A percentile compares a stretch with the other conserved stretches of the same genome.
Evolutionary conservation across 805 yeast genomes (phyloP).

Genomic region (Metschnikowia cubensis): DNA sequence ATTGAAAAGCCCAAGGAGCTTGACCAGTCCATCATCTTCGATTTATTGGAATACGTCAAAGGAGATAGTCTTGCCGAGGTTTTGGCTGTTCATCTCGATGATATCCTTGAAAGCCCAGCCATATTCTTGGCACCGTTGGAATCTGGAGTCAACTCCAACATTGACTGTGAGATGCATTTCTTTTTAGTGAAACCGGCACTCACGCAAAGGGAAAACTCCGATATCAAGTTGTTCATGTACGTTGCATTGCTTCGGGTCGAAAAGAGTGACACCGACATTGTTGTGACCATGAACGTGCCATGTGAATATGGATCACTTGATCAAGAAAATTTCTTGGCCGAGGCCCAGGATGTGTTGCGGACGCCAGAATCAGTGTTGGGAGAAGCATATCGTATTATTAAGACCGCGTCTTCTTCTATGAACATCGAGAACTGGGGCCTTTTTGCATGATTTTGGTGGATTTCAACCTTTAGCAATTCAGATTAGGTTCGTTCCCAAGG

Average conservation of each 20-base stretch:
- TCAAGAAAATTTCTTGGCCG: slow-evolving; percentile 8
- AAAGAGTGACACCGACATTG: slow-evolving; percentile 54
- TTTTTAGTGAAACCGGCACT: slow-evolving; percentile 17
- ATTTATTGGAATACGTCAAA: slow-evolving; percentile 52
- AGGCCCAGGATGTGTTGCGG: slow-evolving; percentile 7
- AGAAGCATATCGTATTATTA: slow-evolving; percentile 24
- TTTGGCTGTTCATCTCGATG: slow-evolving; percentile 51
- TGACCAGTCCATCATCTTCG: slow-evolving; percentile 61
- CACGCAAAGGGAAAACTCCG: slow-evolving; percentile 13
- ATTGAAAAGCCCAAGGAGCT: slow-evolving; percentile 27
- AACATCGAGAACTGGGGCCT: slow-evolving; percentile 43
- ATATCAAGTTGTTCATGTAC: slow-evolving; percentile 39
- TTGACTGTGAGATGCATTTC: slow-evolving; percentile 14
- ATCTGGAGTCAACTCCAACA: slow-evolving; percentile 8
- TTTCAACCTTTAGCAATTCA: too few species aligned
- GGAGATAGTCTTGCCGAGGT: slow-evolving; percentile 38
- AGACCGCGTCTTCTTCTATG: slow-evolving; percentile 25
- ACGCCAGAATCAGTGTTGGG: slow-evolving; percentile 6
- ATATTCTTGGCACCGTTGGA: slow-evolving; percentile 16
- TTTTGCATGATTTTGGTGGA: slow-evolving; percentile 2
- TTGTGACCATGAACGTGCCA: slow-evolving; percentile 60
- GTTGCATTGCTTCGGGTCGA: slow-evolving; percentile 54
- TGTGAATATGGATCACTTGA: slow-evolving; percentile 11
- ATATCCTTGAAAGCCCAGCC: slow-evolving; percentile 38
- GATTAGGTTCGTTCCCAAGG: too few species aligned